Evolutionary conservation across 1,284 basidiomycete species (phyloP).

Genomic region (Rugosomyces carneus): DNA sequence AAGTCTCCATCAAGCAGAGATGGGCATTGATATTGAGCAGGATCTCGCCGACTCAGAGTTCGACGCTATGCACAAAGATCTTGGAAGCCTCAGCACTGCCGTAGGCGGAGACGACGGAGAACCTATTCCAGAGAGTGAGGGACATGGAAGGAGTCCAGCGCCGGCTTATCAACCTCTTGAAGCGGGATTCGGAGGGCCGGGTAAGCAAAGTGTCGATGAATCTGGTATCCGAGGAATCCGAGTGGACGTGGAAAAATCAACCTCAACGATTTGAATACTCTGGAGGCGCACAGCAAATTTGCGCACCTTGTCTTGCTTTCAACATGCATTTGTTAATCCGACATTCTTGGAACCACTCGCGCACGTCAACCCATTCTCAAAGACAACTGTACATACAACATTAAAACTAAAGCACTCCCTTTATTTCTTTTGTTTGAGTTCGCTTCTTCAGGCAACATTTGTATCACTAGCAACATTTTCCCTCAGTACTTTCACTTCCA

Average conservation of each 20-base stretch:
- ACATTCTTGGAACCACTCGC: constrained; percentile 15
- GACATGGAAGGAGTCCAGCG: constrained; percentile 38
- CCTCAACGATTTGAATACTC: constrained; percentile 37
- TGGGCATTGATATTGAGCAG: constrained; percentile 40
- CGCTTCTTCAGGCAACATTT: constrained; percentile 4
- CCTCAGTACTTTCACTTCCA: not conserved
- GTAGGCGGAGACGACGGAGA: constrained; percentile 44
- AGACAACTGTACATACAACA: constrained; percentile 8
- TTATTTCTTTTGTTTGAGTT: constrained; percentile 1
- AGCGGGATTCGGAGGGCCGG: constrained; percentile 34
- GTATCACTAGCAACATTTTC: constrained; percentile 10
- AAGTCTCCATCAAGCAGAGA: constrained; percentile 46
- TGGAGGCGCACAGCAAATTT: not conserved
- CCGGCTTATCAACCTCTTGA: constrained; percentile 49
- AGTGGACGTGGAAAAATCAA: constrained; percentile 62
- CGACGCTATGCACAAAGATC: constrained; percentile 43
- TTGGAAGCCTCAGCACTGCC: constrained; percentile 39
- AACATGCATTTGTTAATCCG: constrained; percentile 8
- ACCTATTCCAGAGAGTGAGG: constrained; percentile 35
- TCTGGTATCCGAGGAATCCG: constrained; percentile 45
- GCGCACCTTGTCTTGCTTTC: constrained; percentile 13
- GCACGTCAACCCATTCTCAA: constrained; percentile 6
- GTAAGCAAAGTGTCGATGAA: constrained; percentile 31
- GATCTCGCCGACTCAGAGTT: constrained; percentile 44
- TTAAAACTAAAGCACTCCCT: not conserved